Conservation (phyloP, 371 early-diverging fungal species). For the Dipsacomyces acuminosporus region DNA sequence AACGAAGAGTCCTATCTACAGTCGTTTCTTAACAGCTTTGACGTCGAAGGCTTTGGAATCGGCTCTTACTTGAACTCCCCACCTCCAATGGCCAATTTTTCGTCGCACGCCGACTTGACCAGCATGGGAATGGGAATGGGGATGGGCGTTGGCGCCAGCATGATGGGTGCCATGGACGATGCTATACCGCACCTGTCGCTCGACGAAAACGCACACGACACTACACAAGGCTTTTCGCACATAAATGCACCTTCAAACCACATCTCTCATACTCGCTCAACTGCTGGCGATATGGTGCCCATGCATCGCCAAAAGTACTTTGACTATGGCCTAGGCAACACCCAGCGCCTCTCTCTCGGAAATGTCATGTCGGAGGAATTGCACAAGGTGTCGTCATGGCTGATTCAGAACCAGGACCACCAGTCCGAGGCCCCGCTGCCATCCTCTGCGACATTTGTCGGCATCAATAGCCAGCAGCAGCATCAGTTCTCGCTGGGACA, state of each 20-base stretch:
- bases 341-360: constrained; percentile 32
- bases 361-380: constrained; percentile 42
- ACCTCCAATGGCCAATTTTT: constrained; percentile 27
- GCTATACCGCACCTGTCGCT: constrained; percentile 37
- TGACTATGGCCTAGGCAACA: constrained; percentile 37
- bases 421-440: constrained; percentile 8
- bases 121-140: constrained; percentile 41
- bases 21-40: constrained; percentile 46
- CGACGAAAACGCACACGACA: constrained; percentile 16
- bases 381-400: constrained; percentile 42
- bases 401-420: constrained; percentile 34
- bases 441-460: not conserved
- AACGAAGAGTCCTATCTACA: constrained; percentile 46
- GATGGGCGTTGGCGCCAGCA: constrained; percentile 34
- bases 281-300: constrained; percentile 8
- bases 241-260: constrained; percentile 6
- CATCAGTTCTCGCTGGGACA: too few species aligned
- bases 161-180: constrained; percentile 44
- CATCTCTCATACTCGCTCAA: not conserved
- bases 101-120: constrained; percentile 26
- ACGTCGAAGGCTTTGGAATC: constrained; percentile 36
- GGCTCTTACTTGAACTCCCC: constrained; percentile 31
- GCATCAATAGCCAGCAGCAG: not conserved
- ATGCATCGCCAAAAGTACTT: constrained; percentile 17
- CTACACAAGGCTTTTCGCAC: constrained; percentile 16